Evolutionary conservation across 768 basidiomycete species (phyloP).

Genomic region (Termitomyces sp.): DNA sequence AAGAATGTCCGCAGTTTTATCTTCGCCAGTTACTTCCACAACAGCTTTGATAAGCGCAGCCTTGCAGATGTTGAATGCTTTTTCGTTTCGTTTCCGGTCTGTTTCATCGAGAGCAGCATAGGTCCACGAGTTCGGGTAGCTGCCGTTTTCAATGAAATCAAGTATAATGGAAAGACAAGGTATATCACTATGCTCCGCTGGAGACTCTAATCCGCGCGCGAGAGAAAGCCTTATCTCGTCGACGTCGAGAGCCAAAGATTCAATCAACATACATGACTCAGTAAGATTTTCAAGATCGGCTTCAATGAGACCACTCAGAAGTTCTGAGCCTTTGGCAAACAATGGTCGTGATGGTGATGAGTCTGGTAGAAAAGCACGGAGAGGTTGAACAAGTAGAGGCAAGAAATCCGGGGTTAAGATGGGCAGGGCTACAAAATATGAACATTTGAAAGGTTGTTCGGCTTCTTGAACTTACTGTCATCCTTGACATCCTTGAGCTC

Average conservation of each 20-base stretch:
- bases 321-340: slow-evolving; percentile 35
- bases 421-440: slow-evolving; percentile 37
- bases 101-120: slow-evolving; percentile 38
- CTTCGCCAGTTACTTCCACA: slow-evolving; percentile 82
- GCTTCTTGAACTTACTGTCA: slow-evolving; percentile 44
- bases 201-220: slow-evolving; percentile 59
- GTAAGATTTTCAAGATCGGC: slow-evolving; percentile 72
- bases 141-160: slow-evolving; percentile 70
- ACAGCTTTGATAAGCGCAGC: slow-evolving; percentile 82
- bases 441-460: neutral
- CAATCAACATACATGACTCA: slow-evolving; percentile 71
- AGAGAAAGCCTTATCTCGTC: slow-evolving; percentile 72
- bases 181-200: slow-evolving; percentile 50
- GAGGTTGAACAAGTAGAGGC: slow-evolving; percentile 55
- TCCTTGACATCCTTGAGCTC: slow-evolving; percentile 72
- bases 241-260: slow-evolving; percentile 74
- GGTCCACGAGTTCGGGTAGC: slow-evolving; percentile 65
- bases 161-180: slow-evolving; percentile 62
- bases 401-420: slow-evolving; percentile 62
- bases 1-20: slow-evolving; percentile 71
- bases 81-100: slow-evolving; percentile 58
- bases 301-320: slow-evolving; percentile 45
- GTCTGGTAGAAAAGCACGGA: slow-evolving; percentile 57
- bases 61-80: slow-evolving; percentile 78
- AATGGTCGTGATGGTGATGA: slow-evolving; percentile 30